Evolutionary conservation across 2,329 filamentous ascomycete species (phyloP).

Genomic region (Colletotrichum noveboracense): DNA sequence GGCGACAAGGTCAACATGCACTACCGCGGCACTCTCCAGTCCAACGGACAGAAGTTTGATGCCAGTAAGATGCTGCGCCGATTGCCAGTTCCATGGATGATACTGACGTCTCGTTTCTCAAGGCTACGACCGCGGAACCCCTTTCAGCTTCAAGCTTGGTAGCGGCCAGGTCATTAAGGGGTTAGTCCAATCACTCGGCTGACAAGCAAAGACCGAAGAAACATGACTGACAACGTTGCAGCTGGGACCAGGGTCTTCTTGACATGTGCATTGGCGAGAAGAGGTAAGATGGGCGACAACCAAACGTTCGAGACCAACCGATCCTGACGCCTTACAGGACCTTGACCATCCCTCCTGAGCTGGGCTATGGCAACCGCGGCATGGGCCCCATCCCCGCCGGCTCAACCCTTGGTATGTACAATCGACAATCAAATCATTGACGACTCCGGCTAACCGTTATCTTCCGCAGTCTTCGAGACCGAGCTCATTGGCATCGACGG

Average conservation of each 20-base stretch:
- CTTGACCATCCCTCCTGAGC: slow-evolving; percentile 85
- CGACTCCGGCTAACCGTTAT: not conserved
- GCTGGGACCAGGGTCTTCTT: slow-evolving; percentile 88
- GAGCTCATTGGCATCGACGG: slow-evolving; percentile 86
- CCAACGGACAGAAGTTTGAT: slow-evolving; percentile 82
- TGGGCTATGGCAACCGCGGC: slow-evolving; percentile 78
- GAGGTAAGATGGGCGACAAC: slow-evolving; percentile 47
- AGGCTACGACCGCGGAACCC: slow-evolving; percentile 76
- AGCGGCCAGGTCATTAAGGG: slow-evolving; percentile 87
- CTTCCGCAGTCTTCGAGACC: slow-evolving; percentile 79
- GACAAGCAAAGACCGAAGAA: not conserved
- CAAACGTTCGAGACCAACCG: not conserved
- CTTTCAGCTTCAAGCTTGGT: slow-evolving; percentile 82
- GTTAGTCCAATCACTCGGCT: slow-evolving; percentile 48
- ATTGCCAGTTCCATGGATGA: not conserved
- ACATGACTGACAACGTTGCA: slow-evolving; percentile 36
- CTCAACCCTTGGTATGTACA: slow-evolving; percentile 71
- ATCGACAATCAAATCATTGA: not conserved
- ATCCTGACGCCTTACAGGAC: slow-evolving; percentile 51
- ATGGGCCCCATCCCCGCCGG: slow-evolving; percentile 85
- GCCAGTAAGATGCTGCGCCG: slow-evolving; percentile 51
- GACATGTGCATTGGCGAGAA: slow-evolving; percentile 98
- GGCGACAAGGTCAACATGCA: slow-evolving; percentile 87
- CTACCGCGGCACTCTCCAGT: slow-evolving; percentile 82
- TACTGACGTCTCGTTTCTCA: not conserved